Base-by-base conservation (phyloP, 169 alveolate genomes). In the Plasmodium malariae region DNA sequence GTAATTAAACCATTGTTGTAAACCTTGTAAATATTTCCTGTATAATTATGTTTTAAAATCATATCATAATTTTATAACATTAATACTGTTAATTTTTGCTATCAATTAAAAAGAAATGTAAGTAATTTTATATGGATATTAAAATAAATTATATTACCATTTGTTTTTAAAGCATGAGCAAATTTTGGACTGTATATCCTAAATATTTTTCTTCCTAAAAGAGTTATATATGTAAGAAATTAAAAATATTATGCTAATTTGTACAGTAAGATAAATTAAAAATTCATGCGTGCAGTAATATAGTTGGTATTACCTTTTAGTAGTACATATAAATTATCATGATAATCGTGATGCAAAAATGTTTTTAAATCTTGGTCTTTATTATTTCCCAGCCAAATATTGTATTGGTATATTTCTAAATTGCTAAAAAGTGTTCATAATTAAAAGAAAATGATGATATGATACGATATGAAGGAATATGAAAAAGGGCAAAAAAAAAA, bases 141-240 rank as follows among this genome's bases (percentile, higher is more conserved):
- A 28, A 36, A 45, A 57, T 28, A 74, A 62, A 34, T 21, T 21
- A 37, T 7, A n/a, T 26, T 74, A 74, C 88, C 88, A 57, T 67
- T 83, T 32, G 73, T 83, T 83, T 83, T 83, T 71, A 83, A 67
- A 32, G 19, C 37, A 26, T 68, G 62, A 48, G 91, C 91, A 54
- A 83, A 83, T n/a, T 83, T n/a, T 55, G 91, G 91, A 43, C 91
- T 83, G 67, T 83, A 83, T 67, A 83, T 83, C 74, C 91, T 65
- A 68, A 83, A 83, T 28, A 68, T 71, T 83, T 83, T 83, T 32
- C 45, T 67, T n/a, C 91, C 91, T 74, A 74, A 70, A 70, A 28
- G 34, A 60, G n/a, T 60, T 60, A 30, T 24, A 60, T 1, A 60
- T 26, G 21, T n/a, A 72, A 72, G 43, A 69, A 32, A 54, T 2